phyloP scores from a whole-genome alignment of 2,329 filamentous ascomycete genomes.

The Ophiostoma sp. region DNA sequence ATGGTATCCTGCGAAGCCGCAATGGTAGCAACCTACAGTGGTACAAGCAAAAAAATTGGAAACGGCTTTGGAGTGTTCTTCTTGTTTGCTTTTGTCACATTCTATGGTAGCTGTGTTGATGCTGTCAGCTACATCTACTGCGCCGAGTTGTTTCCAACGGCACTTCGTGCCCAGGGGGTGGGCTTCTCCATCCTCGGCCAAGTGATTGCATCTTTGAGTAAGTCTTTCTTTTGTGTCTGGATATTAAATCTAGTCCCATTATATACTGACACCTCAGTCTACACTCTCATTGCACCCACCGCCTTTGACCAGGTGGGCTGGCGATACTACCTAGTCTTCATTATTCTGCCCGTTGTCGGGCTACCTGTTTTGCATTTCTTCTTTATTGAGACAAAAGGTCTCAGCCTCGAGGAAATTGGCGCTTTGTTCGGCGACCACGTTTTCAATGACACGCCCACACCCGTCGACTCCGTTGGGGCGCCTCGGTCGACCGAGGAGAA shows the following conservation, averaged over 20 bases:
- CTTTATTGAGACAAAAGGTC: not conserved
- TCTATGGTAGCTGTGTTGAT: not conserved
- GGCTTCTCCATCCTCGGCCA: not conserved
- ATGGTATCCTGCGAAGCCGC: not conserved
- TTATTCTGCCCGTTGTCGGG: not conserved
- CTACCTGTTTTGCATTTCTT: not conserved
- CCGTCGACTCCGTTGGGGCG: not conserved
- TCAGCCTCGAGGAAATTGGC: not conserved
- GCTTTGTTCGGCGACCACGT: not conserved
- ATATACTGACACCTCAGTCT: not conserved
- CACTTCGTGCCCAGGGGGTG: not conserved
- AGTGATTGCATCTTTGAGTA: not conserved
- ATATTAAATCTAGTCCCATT: too few species aligned
- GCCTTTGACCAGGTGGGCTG: conserved; percentile 5
- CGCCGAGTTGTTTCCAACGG: not conserved
- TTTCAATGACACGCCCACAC: not conserved
- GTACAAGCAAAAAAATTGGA: not conserved
- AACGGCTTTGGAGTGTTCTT: not conserved
- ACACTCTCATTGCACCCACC: not conserved
- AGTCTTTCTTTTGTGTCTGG: not conserved
- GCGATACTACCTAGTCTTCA: not conserved
- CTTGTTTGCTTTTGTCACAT: not conserved
- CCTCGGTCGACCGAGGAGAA: not conserved
- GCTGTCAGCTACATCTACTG: not conserved
- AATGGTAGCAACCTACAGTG: not conserved